Conservation (phyloP, 1,284 basidiomycete genomes). For the Cystobasidium sp. region DNA sequence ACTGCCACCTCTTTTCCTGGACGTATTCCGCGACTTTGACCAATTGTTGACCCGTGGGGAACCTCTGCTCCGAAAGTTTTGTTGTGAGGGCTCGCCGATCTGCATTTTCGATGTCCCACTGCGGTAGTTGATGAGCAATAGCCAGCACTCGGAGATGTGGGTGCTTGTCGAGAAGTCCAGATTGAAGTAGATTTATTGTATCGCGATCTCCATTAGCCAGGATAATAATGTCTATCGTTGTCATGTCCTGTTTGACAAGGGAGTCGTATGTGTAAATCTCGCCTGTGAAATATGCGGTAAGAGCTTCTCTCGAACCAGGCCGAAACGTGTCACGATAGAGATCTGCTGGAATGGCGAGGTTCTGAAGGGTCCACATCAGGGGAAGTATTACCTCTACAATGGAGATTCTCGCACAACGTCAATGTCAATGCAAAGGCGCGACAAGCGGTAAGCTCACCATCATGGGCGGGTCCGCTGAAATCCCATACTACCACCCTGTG, state of each 20-base stretch:
- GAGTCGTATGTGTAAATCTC: neutral
- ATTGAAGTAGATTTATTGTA: neutral
- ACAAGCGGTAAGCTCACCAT: neutral
- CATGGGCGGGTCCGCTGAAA: neutral
- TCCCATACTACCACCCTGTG: too few relatives aligned
- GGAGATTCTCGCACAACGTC: neutral
- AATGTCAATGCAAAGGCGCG: neutral
- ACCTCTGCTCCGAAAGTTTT: too few relatives aligned
- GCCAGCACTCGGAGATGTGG: conserved; percentile 15
- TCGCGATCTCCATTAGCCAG: conserved; percentile 4
- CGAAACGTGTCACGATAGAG: conserved; percentile 12
- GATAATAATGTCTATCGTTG: neutral
- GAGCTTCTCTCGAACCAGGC: neutral
- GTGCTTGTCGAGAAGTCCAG: neutral
- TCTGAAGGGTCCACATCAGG: conserved; percentile 1
- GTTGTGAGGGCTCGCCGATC: too few relatives aligned
- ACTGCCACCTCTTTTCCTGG: too few relatives aligned
- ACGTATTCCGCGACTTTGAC: too few relatives aligned
- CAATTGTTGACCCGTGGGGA: too few relatives aligned
- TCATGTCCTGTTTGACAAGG: neutral
- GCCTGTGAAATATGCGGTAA: neutral
- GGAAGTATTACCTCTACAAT: conserved; percentile 16
- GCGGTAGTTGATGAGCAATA: conserved; percentile 2
- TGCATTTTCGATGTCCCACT: neutral
- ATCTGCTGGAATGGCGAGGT: neutral